Conservation (phyloP, 2,329 filamentous ascomycete genomes). For the Elsinoe australis region DNA sequence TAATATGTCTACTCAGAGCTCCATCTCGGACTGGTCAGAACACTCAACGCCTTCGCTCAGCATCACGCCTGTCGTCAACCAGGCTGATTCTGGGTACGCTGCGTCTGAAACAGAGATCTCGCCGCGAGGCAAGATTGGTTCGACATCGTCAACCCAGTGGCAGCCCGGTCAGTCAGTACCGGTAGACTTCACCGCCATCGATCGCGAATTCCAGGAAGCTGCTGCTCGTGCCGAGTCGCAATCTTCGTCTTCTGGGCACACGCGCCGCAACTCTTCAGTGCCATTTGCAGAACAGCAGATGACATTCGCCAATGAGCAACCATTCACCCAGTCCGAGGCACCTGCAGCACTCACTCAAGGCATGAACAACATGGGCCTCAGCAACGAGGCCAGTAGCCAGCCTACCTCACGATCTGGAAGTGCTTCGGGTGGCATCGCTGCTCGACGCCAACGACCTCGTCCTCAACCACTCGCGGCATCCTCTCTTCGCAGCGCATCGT, state of each 20-base stretch:
- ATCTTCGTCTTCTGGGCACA: conserved; percentile 7
- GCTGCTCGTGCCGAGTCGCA: conserved; percentile 21
- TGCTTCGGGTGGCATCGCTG: conserved; percentile 35
- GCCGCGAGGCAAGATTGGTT: conserved; percentile 13
- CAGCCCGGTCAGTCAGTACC: conserved; percentile 32
- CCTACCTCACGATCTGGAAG: conserved; percentile 30
- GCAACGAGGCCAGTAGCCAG: conserved; percentile 28
- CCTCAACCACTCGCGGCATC: conserved; percentile 35
- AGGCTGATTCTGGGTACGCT: conserved; percentile 18
- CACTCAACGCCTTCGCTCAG: conserved; percentile 16
- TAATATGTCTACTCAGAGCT: conserved; percentile 18
- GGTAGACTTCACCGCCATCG: conserved; percentile 29
- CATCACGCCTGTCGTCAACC: conserved; percentile 15
- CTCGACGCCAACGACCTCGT: conserved; percentile 34
- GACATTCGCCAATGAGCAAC: conserved; percentile 28
- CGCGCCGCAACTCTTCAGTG: conserved; percentile 17
- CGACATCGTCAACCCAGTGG: conserved; percentile 26
- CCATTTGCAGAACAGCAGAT: conserved; percentile 27
- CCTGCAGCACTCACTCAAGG: conserved; percentile 29
- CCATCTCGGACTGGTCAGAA: conserved; percentile 18
- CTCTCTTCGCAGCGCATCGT: conserved; percentile 37
- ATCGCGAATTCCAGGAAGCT: conserved; percentile 29
- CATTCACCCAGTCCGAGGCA: conserved; percentile 27
- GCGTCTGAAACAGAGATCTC: conserved; percentile 19
- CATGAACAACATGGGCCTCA: conserved; percentile 31